Base-by-base conservation (phyloP, 768 basidiomycete genomes). In the Mycena galericulata region DNA sequence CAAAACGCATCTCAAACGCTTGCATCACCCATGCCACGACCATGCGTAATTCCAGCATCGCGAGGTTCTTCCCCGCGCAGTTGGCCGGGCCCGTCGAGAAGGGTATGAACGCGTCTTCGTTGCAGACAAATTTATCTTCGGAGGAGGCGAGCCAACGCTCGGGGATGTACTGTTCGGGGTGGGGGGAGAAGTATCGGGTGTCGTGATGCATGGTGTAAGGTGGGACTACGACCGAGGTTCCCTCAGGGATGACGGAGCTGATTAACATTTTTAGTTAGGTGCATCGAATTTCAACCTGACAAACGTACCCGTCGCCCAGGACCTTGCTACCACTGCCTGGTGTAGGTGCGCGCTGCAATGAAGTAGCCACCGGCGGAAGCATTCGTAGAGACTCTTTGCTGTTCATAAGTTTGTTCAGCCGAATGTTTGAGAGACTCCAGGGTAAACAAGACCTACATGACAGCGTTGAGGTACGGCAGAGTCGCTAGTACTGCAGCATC, bases 71-170 rank as follows among this genome's bases (percentile, higher is more conserved):
- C 4, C 85, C 85, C 4, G 81, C 83, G 66, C 85, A 86, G 29
- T 79, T 83, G 17, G 80, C 78, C 11, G 84, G 83, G 2, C 85
- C 85, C 50, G 73, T 75, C 15, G 84, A 85, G 65, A 86, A 86
- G 9, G 85, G 83, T 32, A 86, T 80, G 65, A 81, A 86, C 3
- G 83, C 84, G 18, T 75, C 72, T 40, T 75, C 59, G 53, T 85
- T 79, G 60, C 80, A 75, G 9, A 74, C 67, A 65, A 79, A 66
- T n/a, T 17, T 29, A 1, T 57, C 67, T 41, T n/a, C n/a, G n/a
- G n/a, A n/a, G n/a, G n/a, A n/a, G n/a, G 72, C 75, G 4, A 85
- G 78, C 84, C 84, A 85, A 46, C 84, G 79, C 38, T 85, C 84
- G 2, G 84, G 84, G 9, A 57, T 57, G 68, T 69, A 76, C 29